These are phyloP conservation scores for Casuarina glauca DNA, from an alignment of 306 rosid species.

Conservation along the genomic window DNA sequence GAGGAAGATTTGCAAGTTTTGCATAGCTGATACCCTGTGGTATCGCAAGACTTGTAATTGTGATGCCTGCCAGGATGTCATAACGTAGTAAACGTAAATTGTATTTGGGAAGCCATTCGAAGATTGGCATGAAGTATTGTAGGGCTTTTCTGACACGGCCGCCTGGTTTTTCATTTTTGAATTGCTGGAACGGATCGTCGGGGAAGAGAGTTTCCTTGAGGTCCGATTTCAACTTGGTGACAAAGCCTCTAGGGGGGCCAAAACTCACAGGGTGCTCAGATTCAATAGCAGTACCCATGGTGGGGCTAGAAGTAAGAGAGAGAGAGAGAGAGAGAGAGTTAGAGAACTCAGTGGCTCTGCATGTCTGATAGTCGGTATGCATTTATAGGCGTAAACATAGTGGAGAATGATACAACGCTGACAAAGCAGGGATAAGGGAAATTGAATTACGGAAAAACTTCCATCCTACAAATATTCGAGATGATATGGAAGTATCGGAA, in stretches of 20 bases:
- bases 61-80: conserved; percentile 77
- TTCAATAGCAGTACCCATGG: background rate
- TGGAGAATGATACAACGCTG: conserved; percentile 10
- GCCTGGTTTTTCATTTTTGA: conserved; percentile 20
- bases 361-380: background rate
- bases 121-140: conserved; percentile 64
- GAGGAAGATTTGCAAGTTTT: conserved; percentile 65
- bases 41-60: conserved; percentile 87
- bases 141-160: conserved; percentile 35
- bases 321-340: background rate
- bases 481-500: background rate
- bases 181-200: conserved; percentile 65
- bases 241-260: conserved; percentile 35
- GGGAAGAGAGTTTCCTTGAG: conserved; percentile 64
- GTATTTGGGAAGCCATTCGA: conserved; percentile 70
- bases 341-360: background rate
- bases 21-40: conserved; percentile 96
- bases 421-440: background rate
- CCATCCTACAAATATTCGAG: background rate
- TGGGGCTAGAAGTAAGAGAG: background rate
- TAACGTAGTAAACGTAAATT: conserved; percentile 28
- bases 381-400: conserved; percentile 2
- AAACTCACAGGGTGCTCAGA: conserved; percentile 49
- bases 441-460: background rate
- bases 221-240: conserved; percentile 36